These are phyloP conservation scores for Colletotrichum horii DNA, from an alignment of 2,329 filamentous ascomycete species.

Conservation along the genomic window DNA sequence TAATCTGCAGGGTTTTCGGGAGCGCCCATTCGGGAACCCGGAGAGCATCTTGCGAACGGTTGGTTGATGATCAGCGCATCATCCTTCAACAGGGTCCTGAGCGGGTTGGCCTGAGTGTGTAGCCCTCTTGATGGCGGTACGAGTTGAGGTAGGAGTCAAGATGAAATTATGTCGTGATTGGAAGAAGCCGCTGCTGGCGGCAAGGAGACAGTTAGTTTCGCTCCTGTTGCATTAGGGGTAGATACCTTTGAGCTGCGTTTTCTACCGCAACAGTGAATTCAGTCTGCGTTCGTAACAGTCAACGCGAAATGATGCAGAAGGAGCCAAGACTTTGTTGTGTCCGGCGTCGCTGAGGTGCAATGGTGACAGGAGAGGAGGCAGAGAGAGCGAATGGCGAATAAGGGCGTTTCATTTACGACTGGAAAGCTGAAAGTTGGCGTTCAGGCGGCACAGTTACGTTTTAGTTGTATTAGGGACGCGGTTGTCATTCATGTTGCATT, in stretches of 20 bases:
- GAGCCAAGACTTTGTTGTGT: background rate
- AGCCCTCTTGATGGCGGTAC: background rate
- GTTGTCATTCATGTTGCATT: conserved; percentile 25
- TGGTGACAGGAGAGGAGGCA: background rate
- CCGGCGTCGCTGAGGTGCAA: background rate
- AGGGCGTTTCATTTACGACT: conserved; percentile 20
- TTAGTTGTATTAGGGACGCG: conserved; percentile 18
- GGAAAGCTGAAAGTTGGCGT: conserved; percentile 13
- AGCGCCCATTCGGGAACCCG: background rate
- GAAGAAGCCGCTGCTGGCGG: background rate
- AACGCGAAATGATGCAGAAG: background rate
- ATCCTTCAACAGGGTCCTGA: background rate
- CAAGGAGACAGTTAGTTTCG: background rate
- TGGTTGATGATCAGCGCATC: background rate
- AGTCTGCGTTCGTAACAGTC: background rate
- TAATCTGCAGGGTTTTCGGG: background rate
- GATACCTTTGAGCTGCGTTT: background rate
- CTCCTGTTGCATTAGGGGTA: background rate
- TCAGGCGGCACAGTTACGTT: conserved; percentile 24
- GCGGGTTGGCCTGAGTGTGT: background rate
- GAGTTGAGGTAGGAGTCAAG: background rate
- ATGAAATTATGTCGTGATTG: background rate
- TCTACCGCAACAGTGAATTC: background rate
- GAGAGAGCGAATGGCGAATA: conserved; percentile 8
- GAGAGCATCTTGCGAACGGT: background rate